Evolutionary conservation across 257 asterid genomes (phyloP).

Genomic region (Leptodermis oblonga): DNA sequence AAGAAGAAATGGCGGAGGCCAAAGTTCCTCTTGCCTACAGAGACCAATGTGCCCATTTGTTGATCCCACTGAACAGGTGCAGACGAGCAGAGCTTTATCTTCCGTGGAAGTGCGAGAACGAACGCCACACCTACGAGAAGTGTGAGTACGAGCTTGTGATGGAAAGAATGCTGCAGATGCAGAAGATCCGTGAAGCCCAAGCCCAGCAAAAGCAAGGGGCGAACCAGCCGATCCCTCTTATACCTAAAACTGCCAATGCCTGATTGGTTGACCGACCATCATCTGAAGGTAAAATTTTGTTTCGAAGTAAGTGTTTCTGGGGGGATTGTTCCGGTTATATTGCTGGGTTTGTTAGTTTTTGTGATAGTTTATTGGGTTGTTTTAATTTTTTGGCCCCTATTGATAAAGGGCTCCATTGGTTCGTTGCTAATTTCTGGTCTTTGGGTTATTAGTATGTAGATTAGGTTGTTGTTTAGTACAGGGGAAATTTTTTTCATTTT

Average conservation of each 20-base stretch:
- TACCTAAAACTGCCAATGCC: conserved; percentile 75
- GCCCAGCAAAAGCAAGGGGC: conserved; percentile 32
- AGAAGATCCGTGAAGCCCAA: conserved; percentile 90
- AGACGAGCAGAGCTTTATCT: conserved; percentile 76
- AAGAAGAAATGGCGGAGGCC: conserved; percentile 78
- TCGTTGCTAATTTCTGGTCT: not conserved
- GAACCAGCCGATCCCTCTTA: conserved; percentile 44
- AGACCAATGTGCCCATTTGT: conserved; percentile 93
- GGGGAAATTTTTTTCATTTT: not conserved
- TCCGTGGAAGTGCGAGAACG: conserved; percentile 92
- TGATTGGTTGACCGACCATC: conserved; percentile 24
- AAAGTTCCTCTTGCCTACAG: conserved; percentile 74
- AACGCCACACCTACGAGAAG: conserved; percentile 83
- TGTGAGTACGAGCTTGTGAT: conserved; percentile 95
- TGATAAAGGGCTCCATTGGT: not conserved
- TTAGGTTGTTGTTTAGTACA: not conserved
- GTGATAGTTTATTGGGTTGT: not conserved
- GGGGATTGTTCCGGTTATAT: not conserved
- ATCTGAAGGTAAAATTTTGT: conserved; percentile 26
- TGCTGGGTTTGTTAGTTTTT: not conserved
- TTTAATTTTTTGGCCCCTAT: not conserved
- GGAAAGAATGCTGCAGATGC: conserved; percentile 99
- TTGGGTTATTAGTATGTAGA: not conserved
- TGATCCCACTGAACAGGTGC: conserved; percentile 89
- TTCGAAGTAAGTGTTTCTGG: not conserved